Evolutionary conservation across 2,329 filamentous ascomycete species (phyloP), one percentile per base, ranked within the genome.

Genomic region (Bipolaris oryzae): DNA sequence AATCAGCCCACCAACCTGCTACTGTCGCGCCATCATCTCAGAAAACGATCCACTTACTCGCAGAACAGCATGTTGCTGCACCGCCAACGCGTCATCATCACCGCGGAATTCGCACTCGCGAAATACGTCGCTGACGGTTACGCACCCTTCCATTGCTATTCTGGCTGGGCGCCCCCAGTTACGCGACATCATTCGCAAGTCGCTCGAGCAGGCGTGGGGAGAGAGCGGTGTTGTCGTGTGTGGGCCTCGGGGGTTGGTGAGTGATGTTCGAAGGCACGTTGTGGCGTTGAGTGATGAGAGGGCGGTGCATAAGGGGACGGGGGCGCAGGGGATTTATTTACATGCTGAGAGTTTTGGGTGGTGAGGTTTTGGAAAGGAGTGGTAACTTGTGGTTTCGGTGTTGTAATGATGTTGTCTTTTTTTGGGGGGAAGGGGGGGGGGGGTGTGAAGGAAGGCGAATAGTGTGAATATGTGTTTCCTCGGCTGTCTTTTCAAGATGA

Each of bases 301-400:
- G 28, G 87, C 85, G 3, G 85, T 89, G 41, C 86, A 88, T 63
- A 89, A 89, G 70, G 87, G 87, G 2, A 88, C 84, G 0, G 86
- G 85, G 0, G 87, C 87, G 13, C 85, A 88, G 69, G 87, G 86
- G 0, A 83, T 88, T 25, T 87, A 82, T 68, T 69, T 87, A 31
- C 84, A 87, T 73, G 81, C 81, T 0, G 86, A 88, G 71, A 80
- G 78, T 16, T 87, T 86, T 74, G 55, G 55, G 15, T 57, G 55
- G 55, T 57, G n/a, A 57, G 28, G 11, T 20, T 20, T 31, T 13
- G 28, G 28, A 5, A 4, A 31, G 10, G 5, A 11, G 28, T 31
- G 2, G 28, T 11, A 5, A 11, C 28, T 31, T 31, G 10, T 31
- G 10, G 28, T 31, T 31, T 31, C 28, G 13, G 10, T 31, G 3